Evolutionary conservation across 2,329 filamentous ascomycete genomes (phyloP), one percentile per base, ranked within the genome.

Genomic region (Pestalotiopsis sp.): DNA sequence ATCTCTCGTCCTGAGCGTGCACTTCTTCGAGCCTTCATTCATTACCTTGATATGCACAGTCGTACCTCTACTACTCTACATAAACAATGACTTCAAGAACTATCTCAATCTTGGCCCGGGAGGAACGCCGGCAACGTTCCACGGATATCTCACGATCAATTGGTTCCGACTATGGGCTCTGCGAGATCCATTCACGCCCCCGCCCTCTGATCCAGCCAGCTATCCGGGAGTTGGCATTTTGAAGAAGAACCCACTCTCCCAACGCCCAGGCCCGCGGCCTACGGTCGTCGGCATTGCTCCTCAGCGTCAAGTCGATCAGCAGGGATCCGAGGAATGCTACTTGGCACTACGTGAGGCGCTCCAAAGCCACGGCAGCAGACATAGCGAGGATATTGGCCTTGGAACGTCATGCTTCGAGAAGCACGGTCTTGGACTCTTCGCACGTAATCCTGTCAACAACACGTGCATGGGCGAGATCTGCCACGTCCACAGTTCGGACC

Each of bases 401-500:
- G 91, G 88, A 0, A 91, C 87, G 1, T 93, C 91, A 1, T 95
- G 92, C 76, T 90, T 96, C 73, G 93, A 96, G 79, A 95, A 95
- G 82, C 91, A 95, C 76, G 92, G 92, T 57, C 86, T 93, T 5
- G 93, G 91, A 0, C 85, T 97, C 0, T 96, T 95, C 79, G 87
- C 91, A 1, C 83, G 82, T 2, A 83, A 87, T 64, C 90, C 91
- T 0, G 83, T 91, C 71, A 91, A 91, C 76, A 87, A 88, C 38
- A 93, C 90, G 12, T 93, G 91, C 73, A 88, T 91, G 73, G 93
- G 93, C n/a, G 94, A 97, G 80, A 87, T 97, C 58, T 92, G 89
- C 74, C 94, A 97, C 78, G 88, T 93, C 12, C 94, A 97, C 79
- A 88, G 90, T 63, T 90, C 86, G 27, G 93, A 96, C 72, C 88